phyloP scores from a whole-genome alignment of 129 eudicot species.

The Escallonia herrerae region DNA sequence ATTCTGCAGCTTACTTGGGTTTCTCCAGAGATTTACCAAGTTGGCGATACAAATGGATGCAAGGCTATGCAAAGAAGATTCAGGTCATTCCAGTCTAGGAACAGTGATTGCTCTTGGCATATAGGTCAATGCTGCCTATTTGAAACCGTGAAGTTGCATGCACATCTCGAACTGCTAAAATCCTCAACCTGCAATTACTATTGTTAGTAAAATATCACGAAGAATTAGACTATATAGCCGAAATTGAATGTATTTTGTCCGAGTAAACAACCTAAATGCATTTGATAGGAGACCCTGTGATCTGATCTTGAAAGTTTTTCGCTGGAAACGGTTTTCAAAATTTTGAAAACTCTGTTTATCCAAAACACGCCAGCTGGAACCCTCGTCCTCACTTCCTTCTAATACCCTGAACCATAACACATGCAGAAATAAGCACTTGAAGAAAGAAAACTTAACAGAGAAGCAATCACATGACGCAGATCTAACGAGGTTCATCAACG shows the following conservation, averaged over 20 bases:
- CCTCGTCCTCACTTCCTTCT: slow-evolving; percentile 87
- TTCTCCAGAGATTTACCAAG: too few relatives aligned
- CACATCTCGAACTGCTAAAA: slow-evolving; percentile 58
- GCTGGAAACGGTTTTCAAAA: slow-evolving; percentile 67
- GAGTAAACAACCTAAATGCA: slow-evolving; percentile 54
- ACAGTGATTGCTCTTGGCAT: slow-evolving; percentile 22
- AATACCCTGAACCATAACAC: slow-evolving; percentile 34
- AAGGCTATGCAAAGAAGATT: too few relatives aligned
- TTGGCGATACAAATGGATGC: too few relatives aligned
- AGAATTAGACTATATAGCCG: not conserved
- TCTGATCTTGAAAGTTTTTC: slow-evolving; percentile 50
- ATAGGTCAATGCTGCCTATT: slow-evolving; percentile 82
- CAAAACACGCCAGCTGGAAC: slow-evolving; percentile 67
- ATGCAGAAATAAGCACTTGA: not conserved
- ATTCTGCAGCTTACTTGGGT: too few relatives aligned
- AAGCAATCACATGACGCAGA: too few relatives aligned
- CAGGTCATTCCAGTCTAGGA: too few relatives aligned
- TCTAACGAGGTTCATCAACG: too few relatives aligned
- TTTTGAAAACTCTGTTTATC: slow-evolving; percentile 67
- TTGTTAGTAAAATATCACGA: not conserved
- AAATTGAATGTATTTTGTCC: not conserved
- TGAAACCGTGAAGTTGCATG: slow-evolving; percentile 63
- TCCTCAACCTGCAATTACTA: slow-evolving; percentile 49
- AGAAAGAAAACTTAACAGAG: too few relatives aligned
- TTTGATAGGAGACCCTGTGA: slow-evolving; percentile 42